Base-by-base conservation (phyloP, 257 asterid species). In the Verbena officinalis region DNA sequence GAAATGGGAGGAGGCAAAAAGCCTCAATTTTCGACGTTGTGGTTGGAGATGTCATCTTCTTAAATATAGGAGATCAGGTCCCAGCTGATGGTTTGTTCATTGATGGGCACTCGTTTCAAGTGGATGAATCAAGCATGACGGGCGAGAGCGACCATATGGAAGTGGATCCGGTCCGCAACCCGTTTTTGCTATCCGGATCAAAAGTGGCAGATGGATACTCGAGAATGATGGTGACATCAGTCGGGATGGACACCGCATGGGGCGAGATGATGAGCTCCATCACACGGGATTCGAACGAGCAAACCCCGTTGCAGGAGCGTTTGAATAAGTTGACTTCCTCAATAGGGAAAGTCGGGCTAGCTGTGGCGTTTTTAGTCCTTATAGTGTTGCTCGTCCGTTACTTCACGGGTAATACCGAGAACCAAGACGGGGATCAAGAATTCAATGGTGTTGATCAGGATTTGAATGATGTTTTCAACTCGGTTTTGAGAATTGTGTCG, bases 41-140 rank as follows among this genome's bases (percentile, higher is more conserved):
- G 0, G 91, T 77, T 4, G 91, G 95, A 23, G 96, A 86, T 23
- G 73, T 88, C 0, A 71, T 80, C 23, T 56, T 62, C 66, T 54
- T 89, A 75, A 61, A 21, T 7, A 43, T 71, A 0, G 95, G 96
- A 4, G 83, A 89, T 71, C 88, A 74, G 30, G 79, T 89, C 13
- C 92, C 96, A 0, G 87, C 89, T 0, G 95, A 89, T 23, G 95
- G 96, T 0, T 3, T 89, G 13, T 82, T 71, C 70, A 17, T 84
- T 0, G 72, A 68, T 0, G 87, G 90, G 0, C 65, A 77, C 38
- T 55, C 86, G 12, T 74, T 84, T 2, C 71, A 21, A 11, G 81
- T 84, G 5, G 95, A 82, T 4, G 88, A 86, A 23, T 78, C 88
- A 15, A 81, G 78, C 71, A 67, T 82, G 73, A 81, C 78, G 9